Evolutionary conservation across 305 asterid genomes (phyloP), one percentile per base, ranked within the genome.

Genomic region (Coffea humblotiana): DNA sequence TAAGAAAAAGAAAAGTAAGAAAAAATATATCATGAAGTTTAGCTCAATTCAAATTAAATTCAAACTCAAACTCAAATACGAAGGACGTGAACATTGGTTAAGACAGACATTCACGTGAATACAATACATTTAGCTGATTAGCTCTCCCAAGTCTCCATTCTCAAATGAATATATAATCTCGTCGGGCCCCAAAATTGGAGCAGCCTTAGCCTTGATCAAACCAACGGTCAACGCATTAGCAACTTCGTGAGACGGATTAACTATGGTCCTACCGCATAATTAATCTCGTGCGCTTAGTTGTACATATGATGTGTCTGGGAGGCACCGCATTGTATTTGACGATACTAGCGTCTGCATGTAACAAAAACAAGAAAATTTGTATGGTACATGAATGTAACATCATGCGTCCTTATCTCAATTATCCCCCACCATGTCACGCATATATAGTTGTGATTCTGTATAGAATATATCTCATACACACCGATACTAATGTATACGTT

Each of bases 51-150:
- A 14, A 27, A 18, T 25, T 29, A 40, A 72, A 70, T 84, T 80
- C 84, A 5, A 72, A 70, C 85, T 80, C 84, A 5, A 72, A 0
- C 32, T 0, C 32, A 2, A 32, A 32, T 32, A 32, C 32, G 29
- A 29, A 29, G 1, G 29, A 87, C 81, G 83, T 84, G 91, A 89
- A 89, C 86, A 84, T 88, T 82, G 82, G 88, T 82, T 82, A 48
- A 64, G 60, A 63, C 80, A 78, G 65, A 85, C 89, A 85, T 85
- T 85, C 90, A 84, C 86, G 88, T 86, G 91, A 82, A 84, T 77
- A 52, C 79, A 78, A 61, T 61, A 61, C 32, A 51, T 16, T 8
- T 61, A 8, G 67, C 29, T 23, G 14, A 61, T 2, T 37, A 71
- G 16, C 15, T 10, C 35, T 68, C 14, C 0, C 4, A 32, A 32